Evolutionary conservation across 2,329 filamentous ascomycete species (phyloP).

Genomic region (Epicoccum sorghinum): DNA sequence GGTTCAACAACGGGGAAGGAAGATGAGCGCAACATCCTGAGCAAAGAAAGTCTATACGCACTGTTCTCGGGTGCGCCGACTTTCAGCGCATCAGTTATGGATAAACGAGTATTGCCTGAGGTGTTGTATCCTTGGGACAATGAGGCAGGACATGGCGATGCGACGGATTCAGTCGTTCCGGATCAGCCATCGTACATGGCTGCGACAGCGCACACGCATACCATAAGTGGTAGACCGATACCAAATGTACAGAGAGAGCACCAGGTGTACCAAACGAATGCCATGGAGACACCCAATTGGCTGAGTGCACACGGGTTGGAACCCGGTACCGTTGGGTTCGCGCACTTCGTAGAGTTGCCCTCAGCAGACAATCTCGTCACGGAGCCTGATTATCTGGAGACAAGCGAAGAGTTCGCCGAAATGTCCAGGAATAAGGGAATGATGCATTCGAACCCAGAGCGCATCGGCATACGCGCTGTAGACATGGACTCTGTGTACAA

Average conservation of each 20-base stretch:
- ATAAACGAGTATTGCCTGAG: constrained; percentile 66
- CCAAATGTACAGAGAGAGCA: constrained; percentile 24
- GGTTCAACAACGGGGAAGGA: constrained; percentile 18
- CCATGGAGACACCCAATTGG: constrained; percentile 70
- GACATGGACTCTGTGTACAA: constrained; percentile 43
- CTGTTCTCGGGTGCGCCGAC: constrained; percentile 79
- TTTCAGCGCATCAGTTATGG: constrained; percentile 68
- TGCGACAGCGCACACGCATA: constrained; percentile 37
- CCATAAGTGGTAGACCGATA: constrained; percentile 18
- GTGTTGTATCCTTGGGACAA: constrained; percentile 73
- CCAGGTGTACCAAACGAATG: constrained; percentile 40
- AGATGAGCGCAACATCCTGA: constrained; percentile 27
- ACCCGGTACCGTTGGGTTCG: constrained; percentile 72
- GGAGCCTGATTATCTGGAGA: constrained; percentile 45
- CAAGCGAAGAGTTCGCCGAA: constrained; percentile 33
- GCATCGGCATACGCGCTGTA: constrained; percentile 46
- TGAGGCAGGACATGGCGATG: constrained; percentile 62
- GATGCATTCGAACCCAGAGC: constrained; percentile 45
- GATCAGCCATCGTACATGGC: constrained; percentile 47
- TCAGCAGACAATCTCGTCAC: constrained; percentile 65
- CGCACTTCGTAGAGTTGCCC: constrained; percentile 69
- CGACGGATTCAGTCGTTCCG: constrained; percentile 58
- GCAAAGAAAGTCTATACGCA: constrained; percentile 66
- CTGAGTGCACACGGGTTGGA: constrained; percentile 74
- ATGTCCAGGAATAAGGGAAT: constrained; percentile 53